A percentile compares a stretch with the other conserved stretches of the same genome.
phyloP scores from a whole-genome alignment of 805 yeast genomes.

The Ogataea angusta region DNA sequence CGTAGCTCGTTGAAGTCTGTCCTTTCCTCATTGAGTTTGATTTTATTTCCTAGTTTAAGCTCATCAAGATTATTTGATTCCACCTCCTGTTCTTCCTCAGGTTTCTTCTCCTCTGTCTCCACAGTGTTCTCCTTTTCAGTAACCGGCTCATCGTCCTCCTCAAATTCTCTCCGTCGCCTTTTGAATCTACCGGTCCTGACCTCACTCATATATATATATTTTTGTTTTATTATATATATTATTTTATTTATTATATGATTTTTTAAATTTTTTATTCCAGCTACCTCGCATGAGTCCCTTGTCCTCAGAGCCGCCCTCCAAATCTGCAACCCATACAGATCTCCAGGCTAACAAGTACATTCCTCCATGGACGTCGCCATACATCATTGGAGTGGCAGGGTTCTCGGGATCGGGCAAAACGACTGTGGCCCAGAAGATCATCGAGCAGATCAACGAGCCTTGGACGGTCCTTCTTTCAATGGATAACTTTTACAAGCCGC shows the following conservation, averaged over 20 bases:
- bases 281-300: not conserved
- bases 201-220: slow-evolving; percentile 6
- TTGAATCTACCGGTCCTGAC: slow-evolving; percentile 6
- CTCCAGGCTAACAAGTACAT: slow-evolving; percentile 39
- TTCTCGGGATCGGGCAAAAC: slow-evolving; percentile 92
- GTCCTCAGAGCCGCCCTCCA: not conserved
- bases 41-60: slow-evolving; percentile 8
- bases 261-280: not conserved
- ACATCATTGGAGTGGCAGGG: slow-evolving; percentile 85
- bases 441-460: slow-evolving; percentile 76
- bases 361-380: slow-evolving; percentile 90
- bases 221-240: not conserved
- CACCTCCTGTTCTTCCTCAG: not conserved
- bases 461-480: slow-evolving; percentile 90
- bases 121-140: not conserved
- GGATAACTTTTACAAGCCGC: slow-evolving; percentile 87
- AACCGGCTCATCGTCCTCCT: slow-evolving; percentile 1
- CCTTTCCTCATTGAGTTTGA: slow-evolving; percentile 7
- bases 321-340: slow-evolving; percentile 10
- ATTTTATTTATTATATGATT: not conserved
- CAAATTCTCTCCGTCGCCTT: slow-evolving; percentile 6
- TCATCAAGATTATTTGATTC: slow-evolving; percentile 2
- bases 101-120: not conserved
- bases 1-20: slow-evolving; percentile 34
- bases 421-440: slow-evolving; percentile 79